Base-by-base conservation (phyloP, 208 protist genomes). In the Leishmania martiniquensis region DNA sequence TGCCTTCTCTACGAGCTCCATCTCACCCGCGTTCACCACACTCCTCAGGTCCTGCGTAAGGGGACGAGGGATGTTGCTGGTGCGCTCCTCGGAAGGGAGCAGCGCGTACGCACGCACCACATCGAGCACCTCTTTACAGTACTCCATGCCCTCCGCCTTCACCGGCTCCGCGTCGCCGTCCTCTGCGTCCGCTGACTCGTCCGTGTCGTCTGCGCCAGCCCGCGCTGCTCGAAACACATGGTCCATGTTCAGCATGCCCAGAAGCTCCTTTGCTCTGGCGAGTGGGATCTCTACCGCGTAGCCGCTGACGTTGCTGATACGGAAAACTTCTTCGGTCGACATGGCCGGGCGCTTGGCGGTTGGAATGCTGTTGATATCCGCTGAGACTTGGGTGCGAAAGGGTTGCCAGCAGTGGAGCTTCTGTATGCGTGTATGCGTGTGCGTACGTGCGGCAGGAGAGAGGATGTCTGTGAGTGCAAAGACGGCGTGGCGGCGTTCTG, bases 21-120 rank as follows among this genome's bases (percentile, higher is more conserved):
- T 75, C 85, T 93, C 89, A 52, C 78, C 76, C 13, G 73, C 15
- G 25, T 55, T 72, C 15, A 89, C 84, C 52, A 81, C 74, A 15
- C 81, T 70, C 25, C 78, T 44, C 22, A 92, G 60, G 42, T 76
- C 77, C 2, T 70, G 57, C 7, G 80, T 78, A 6, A 93, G 80
- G n/a, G 91, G 89, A 62, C 77, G 80, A 29, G 87, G 85, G 54
- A 93, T 91, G 29, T 76, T 82, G 29, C 66, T 74, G 7, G 81
- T 88, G 45, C 82, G 77, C 37, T 74, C 45, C 44, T 80, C 75
- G 9, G 78, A 13, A 3, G 75, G 52, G 29, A 93, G 62, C 63
- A 70, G 62, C 32, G 86, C 82, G 79, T 90, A 89, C 42, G 72
- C 65, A 22, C 20, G 45, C 54, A 84, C 81, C 60, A 81, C 83